These are phyloP conservation scores for Fusarium miscanthi DNA, from an alignment of 2,329 filamentous ascomycete species.

Conservation along the genomic window DNA sequence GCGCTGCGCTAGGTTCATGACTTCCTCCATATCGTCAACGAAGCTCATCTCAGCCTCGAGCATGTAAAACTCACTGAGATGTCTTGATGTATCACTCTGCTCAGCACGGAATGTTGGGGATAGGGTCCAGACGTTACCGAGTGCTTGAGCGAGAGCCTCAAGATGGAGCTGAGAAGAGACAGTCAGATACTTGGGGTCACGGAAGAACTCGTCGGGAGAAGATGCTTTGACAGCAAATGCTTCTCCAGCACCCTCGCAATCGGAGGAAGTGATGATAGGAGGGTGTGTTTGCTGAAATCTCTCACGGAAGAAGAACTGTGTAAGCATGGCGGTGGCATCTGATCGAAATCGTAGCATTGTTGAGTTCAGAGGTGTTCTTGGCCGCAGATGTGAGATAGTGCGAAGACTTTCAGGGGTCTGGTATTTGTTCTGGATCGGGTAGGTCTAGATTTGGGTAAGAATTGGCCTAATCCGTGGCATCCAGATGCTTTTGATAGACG, in stretches of 20 bases:
- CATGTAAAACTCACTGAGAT: slow-evolving; percentile 99
- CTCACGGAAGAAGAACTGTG: slow-evolving; percentile 77
- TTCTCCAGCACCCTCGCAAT: slow-evolving; percentile 96
- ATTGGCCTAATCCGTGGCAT: background rate
- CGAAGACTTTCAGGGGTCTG: slow-evolving; percentile 90
- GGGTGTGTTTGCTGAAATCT: slow-evolving; percentile 88
- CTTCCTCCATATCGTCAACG: slow-evolving; percentile 71
- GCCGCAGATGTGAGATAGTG: slow-evolving; percentile 85
- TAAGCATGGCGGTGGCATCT: slow-evolving; percentile 77
- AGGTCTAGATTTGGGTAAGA: slow-evolving; percentile 68
- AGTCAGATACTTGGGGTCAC: slow-evolving; percentile 89
- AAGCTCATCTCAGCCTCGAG: slow-evolving; percentile 92
- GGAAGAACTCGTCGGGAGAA: slow-evolving; percentile 74
- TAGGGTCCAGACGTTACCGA: slow-evolving; percentile 92
- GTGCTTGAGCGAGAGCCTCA: slow-evolving; percentile 87
- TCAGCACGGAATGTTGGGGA: slow-evolving; percentile 96
- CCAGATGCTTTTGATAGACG: slow-evolving; percentile 46
- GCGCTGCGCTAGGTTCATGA: slow-evolving; percentile 85
- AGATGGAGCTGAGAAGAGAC: slow-evolving; percentile 96
- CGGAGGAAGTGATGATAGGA: slow-evolving; percentile 94
- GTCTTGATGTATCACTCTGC: slow-evolving; percentile 89
- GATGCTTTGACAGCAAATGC: slow-evolving; percentile 78
- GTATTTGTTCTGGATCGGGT: slow-evolving; percentile 96
- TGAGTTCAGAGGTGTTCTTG: slow-evolving; percentile 83
- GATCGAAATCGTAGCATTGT: slow-evolving; percentile 86